Evolutionary conservation across 257 asterid genomes (phyloP).

Genomic region (Solanum pennellii): DNA sequence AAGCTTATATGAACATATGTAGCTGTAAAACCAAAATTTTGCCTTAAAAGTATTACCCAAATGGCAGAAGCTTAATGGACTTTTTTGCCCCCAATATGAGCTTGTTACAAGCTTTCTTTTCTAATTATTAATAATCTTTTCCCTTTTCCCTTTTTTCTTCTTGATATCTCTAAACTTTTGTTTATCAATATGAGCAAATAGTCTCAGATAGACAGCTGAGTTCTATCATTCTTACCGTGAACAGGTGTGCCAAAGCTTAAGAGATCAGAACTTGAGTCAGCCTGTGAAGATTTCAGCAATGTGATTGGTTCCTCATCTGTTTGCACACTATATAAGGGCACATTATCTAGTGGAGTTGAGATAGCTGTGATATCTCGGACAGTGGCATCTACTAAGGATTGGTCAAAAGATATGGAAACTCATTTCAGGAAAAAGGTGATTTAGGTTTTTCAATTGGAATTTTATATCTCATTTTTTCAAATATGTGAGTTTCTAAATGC

Average conservation of each 20-base stretch:
- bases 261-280: slow-evolving; percentile 68
- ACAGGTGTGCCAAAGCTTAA: slow-evolving; percentile 80
- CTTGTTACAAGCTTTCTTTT: neutral
- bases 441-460: neutral
- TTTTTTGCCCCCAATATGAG: neutral
- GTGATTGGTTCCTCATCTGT: slow-evolving; percentile 60
- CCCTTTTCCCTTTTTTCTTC: neutral
- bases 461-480: neutral
- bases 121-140: neutral
- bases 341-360: slow-evolving; percentile 85
- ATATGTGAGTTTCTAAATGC: neutral
- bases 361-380: slow-evolving; percentile 66
- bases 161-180: neutral
- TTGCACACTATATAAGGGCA: slow-evolving; percentile 70
- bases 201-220: neutral
- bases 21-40: neutral
- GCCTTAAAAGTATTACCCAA: neutral
- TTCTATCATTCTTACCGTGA: neutral
- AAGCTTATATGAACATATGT: neutral
- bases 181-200: neutral
- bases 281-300: slow-evolving; percentile 92
- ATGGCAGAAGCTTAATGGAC: neutral
- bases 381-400: slow-evolving; percentile 49
- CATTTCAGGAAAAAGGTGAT: slow-evolving; percentile 75
- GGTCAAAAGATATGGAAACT: slow-evolving; percentile 58